Percentiles rank a stretch among this genome's conserved stretches.
Conservation (phyloP, 495 filamentous ascomycete species). For the Tuber calosporum region DNA sequence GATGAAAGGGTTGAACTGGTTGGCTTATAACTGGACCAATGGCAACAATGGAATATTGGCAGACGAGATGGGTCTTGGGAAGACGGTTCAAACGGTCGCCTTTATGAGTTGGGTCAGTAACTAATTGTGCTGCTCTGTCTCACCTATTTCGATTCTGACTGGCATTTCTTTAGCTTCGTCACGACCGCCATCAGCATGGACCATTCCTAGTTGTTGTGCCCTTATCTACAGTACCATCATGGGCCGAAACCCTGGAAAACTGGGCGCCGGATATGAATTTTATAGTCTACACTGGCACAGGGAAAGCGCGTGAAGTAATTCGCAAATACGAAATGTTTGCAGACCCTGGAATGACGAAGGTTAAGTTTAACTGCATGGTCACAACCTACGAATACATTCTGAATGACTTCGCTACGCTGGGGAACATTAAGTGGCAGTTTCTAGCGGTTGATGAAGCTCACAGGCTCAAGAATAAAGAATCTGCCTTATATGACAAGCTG, state of each 20-base stretch:
- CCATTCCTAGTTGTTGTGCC: conserved; percentile 95
- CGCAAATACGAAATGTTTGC: conserved; percentile 79
- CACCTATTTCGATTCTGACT: conserved; percentile 13
- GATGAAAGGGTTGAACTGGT: conserved; percentile 84
- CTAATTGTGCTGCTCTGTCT: conserved; percentile 1
- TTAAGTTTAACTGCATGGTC: conserved; percentile 90
- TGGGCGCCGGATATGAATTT: conserved; percentile 97
- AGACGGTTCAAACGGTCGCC: conserved; percentile 94
- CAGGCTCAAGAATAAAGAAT: conserved; percentile 90
- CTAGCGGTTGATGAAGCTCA: conserved; percentile 95
- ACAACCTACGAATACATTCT: conserved; percentile 95
- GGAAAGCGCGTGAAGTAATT: conserved; percentile 71
- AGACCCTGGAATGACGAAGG: conserved; percentile 70
- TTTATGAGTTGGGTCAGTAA: conserved; percentile 74
- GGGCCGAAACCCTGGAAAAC: conserved; percentile 93
- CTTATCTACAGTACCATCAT: conserved; percentile 90
- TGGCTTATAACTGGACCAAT: conserved; percentile 88
- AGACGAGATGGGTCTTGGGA: conserved; percentile 97
- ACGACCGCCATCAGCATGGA: conserved; percentile 79
- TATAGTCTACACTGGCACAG: conserved; percentile 87
- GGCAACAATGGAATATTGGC: conserved; percentile 91
- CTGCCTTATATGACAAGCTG: conserved; percentile 79
- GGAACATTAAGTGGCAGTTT: conserved; percentile 92
- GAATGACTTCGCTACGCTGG: conserved; percentile 66
- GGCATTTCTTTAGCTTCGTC: conserved; percentile 57